Percentiles rank a stretch among this genome's conserved stretches.
These are phyloP conservation scores for Cynara cardunculus DNA, from an alignment of 129 eudicot species.

Conservation along the genomic window DNA sequence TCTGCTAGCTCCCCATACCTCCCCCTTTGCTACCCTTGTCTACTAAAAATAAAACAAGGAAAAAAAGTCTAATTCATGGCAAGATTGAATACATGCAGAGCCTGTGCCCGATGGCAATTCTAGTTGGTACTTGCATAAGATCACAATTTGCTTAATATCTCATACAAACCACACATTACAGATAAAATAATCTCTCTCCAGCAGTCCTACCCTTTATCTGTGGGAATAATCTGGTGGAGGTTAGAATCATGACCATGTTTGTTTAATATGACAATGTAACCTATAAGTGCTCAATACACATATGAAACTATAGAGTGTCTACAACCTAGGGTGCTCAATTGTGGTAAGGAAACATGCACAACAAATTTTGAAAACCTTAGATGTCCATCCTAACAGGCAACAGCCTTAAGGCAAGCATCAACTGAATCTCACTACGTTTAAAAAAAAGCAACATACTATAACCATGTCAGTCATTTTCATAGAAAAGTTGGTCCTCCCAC, in stretches of 20 bases:
- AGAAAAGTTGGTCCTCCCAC: not conserved
- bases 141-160: not conserved
- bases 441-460: not conserved
- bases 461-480: not conserved
- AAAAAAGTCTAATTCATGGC: not conserved
- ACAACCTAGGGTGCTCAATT: not conserved
- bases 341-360: not conserved
- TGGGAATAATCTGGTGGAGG: not conserved
- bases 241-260: not conserved
- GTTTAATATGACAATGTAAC: not conserved
- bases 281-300: not conserved
- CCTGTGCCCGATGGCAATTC: not conserved
- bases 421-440: not conserved
- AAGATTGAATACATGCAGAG: not conserved
- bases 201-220: not conserved
- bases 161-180: not conserved
- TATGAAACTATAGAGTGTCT: not conserved
- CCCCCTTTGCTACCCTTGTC: not conserved
- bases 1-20: not conserved
- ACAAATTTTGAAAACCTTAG: not conserved
- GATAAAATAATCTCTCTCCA: not conserved
- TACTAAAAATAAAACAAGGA: not conserved
- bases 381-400: conserved; percentile 5
- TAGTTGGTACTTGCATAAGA: not conserved
- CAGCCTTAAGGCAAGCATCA: conserved; percentile 4